Base-by-base conservation (phyloP, 345 rosid genomes). In the Acer campestre region DNA sequence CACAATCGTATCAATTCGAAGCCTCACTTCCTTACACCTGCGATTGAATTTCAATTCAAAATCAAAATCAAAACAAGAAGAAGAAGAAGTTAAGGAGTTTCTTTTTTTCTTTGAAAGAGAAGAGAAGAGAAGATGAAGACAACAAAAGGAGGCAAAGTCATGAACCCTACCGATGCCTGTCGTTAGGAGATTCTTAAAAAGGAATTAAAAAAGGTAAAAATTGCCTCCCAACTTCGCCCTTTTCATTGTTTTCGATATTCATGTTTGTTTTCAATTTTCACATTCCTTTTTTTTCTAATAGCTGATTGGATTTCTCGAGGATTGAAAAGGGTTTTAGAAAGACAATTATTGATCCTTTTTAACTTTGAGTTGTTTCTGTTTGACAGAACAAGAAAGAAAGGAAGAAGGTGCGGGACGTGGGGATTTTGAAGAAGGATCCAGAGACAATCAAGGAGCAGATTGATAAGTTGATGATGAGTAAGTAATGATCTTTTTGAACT, bases 121-220 rank as follows among this genome's bases (percentile, higher is more conserved):
- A 13, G 40, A 18, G 29, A 22, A 18, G 14, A 58, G 64, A 82
- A 84, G 82, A 94, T 96, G 99, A 96, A 96, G 98, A 96, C 99
- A 77, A 94, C 99, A 22, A 96, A 94, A 78, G 99, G 98, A 82
- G 99, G 99, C 77, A 94, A 96, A 80, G 97, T 94, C 77, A 94
- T 96, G 98, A 96, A 96, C 89, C 99, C 99, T 78, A 96, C 98
- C 67, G 99, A 96, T 70, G 99, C 99, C 48, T 96, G 91, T 71
- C 98, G 99, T 51, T 94, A 96, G 85, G 92, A 96, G 92, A 88
- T 89, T 53, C 98, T 98, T 29, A 96, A 94, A 88, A 91, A 89
- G 79, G 98, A 96, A 81, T 85, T 96, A 67, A 96, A 92, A 84
- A 90, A 98, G 89, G 99, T 86, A 85, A 76, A 66, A 68, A 46